Base-by-base conservation (phyloP, 2,329 filamentous ascomycete genomes). In the Teratosphaeria gauchensis region DNA sequence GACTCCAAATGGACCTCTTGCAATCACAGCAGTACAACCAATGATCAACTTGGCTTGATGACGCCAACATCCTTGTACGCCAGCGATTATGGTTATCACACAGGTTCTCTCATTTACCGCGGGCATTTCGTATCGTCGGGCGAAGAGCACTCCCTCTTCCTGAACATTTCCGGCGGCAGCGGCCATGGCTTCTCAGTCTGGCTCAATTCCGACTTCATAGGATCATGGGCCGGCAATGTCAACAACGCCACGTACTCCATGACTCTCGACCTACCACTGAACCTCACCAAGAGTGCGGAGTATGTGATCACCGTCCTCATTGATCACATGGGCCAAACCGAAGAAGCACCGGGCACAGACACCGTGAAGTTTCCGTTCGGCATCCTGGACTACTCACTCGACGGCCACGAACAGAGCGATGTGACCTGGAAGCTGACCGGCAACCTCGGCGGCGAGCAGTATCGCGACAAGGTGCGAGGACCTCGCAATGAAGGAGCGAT, bases 81-180 rank as follows among this genome's bases (percentile, higher is more conserved):
- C 0, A 82, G 82, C 16, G 88, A 92, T 71, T 92, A 92, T 66
- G 88, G 88, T 28, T 92, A 84, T 72, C 79, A 89, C 69, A 80
- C 84, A 0, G 88, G 88, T 2, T 82, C 81, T 1, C 76, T 91
- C 0, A 65, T 92, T 53, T 92, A 83, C 76, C 82, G 88, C 1
- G 88, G 87, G 0, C 78, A 84, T 63, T 92, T 92, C 69, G 79
- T 75, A 0, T 83, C 87, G 3, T 80, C 75, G 1, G 86, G 86
- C 16, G 73, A 77, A 1, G 86, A 90, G 62, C 75, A 75, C 0
- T 75, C 73, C 0, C 74, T 92, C 53, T 79, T 73, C 61, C 55
- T 71, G 1, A 75, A 75, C 52, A 86, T 86, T 0, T 81, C 85
- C 60, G 88, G 89, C 38, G 88, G 88, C 1, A 78, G 73, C 2